Evolutionary conservation across 305 asterid genomes (phyloP).

Genomic region (Caryopteris hybrid): DNA sequence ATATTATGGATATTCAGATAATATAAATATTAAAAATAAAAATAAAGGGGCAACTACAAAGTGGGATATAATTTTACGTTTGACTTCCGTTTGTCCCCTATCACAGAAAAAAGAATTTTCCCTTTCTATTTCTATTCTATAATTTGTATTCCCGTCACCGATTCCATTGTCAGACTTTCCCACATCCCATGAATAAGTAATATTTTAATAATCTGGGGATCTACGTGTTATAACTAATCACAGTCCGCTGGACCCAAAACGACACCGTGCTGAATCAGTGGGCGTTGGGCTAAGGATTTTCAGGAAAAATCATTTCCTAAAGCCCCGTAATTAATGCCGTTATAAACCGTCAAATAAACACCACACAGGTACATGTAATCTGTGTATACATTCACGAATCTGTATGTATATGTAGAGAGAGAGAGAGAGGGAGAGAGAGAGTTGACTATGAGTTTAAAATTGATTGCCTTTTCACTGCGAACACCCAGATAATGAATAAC

Average conservation of each 20-base stretch:
- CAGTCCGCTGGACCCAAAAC: constrained; percentile 3
- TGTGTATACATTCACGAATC: background rate
- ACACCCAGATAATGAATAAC: background rate
- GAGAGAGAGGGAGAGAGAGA: constrained; percentile 11
- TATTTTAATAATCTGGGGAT: constrained; percentile 21
- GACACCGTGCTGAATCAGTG: constrained; percentile 13
- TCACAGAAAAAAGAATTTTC: background rate
- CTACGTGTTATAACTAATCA: constrained; percentile 21
- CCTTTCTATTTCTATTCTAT: background rate
- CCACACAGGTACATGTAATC: background rate
- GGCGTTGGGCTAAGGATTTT: background rate
- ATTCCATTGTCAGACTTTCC: constrained; percentile 34
- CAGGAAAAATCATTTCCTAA: background rate
- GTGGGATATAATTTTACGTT: constrained; percentile 5
- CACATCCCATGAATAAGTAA: constrained; percentile 19
- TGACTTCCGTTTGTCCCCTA: constrained; percentile 20
- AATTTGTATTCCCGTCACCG: constrained; percentile 14
- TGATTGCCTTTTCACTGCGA: constrained; percentile 10
- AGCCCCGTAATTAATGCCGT: constrained; percentile 17
- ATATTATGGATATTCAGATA: no score
- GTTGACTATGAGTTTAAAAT: constrained; percentile 26
- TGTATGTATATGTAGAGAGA: background rate
- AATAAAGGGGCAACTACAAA: background rate
- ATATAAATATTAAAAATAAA: no score
- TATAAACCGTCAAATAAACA: background rate